These are phyloP conservation scores for Ogataea allantospora DNA, from an alignment of 805 yeast genomes.

Conservation along the genomic window DNA sequence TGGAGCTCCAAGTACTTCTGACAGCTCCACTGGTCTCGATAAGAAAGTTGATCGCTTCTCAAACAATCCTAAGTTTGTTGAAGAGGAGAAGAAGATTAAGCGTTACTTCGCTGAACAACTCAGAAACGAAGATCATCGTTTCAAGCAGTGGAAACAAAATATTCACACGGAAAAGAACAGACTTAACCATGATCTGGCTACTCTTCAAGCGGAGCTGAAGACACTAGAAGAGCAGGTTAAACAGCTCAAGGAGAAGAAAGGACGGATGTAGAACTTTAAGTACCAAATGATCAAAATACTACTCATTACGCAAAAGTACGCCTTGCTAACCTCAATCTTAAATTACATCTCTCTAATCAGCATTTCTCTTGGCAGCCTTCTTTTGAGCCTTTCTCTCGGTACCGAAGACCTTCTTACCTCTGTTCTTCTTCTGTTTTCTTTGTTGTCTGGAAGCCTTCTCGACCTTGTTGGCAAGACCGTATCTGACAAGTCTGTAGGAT, in stretches of 20 bases:
- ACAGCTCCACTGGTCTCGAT: constrained; percentile 24
- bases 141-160: constrained; percentile 98
- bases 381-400: constrained; percentile 94
- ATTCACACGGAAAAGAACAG: constrained; percentile 93
- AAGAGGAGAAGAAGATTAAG: constrained; percentile 92
- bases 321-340: constrained; percentile 11
- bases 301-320: constrained; percentile 9
- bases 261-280: constrained; percentile 28
- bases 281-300: constrained; percentile 9
- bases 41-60: constrained; percentile 40
- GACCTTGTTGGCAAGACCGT: constrained; percentile 94
- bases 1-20: constrained; percentile 11
- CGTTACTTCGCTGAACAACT: constrained; percentile 95
- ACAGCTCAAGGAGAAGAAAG: constrained; percentile 54
- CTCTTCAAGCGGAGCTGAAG: constrained; percentile 75
- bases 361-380: constrained; percentile 85
- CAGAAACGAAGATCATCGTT: constrained; percentile 93
- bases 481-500: constrained; percentile 97
- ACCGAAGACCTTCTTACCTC: constrained; percentile 98
- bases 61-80: constrained; percentile 88
- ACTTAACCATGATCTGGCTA: constrained; percentile 89
- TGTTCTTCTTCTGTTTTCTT: constrained; percentile 99
- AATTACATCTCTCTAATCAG: constrained; percentile 52
- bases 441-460: constrained; percentile 99
- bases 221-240: constrained; percentile 74